Conservation (phyloP, 2,329 filamentous ascomycete species). For the Alternaria metachromatica region DNA sequence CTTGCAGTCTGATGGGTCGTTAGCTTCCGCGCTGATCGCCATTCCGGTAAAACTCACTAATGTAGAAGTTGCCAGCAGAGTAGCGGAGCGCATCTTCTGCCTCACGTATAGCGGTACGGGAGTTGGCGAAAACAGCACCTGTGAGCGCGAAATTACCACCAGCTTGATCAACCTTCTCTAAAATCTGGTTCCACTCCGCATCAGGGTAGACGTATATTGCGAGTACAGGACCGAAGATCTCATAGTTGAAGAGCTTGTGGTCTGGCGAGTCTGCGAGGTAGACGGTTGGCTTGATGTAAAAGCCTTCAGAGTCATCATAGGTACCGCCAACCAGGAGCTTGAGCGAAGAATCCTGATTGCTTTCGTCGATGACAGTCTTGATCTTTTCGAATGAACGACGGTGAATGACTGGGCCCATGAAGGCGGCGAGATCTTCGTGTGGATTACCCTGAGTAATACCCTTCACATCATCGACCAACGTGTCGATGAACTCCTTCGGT, state of each 20-base stretch:
- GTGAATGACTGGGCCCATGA: constrained; percentile 87
- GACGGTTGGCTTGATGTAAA: constrained; percentile 81
- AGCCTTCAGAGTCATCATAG: constrained; percentile 78
- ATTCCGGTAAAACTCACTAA: constrained; percentile 56
- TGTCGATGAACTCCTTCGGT: constrained; percentile 72
- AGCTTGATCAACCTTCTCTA: constrained; percentile 63
- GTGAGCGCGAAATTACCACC: constrained; percentile 78
- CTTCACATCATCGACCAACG: constrained; percentile 69
- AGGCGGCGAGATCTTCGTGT: constrained; percentile 69
- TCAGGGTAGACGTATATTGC: constrained; percentile 81
- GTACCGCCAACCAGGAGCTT: constrained; percentile 75
- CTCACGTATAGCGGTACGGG: constrained; percentile 67
- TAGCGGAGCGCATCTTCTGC: constrained; percentile 75
- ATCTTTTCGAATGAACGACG: constrained; percentile 79
- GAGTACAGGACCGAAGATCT: constrained; percentile 82
- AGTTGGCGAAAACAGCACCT: constrained; percentile 74
- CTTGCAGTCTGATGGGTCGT: constrained; percentile 28
- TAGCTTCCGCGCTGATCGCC: neutral
- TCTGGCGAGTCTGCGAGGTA: constrained; percentile 74
- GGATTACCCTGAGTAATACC: constrained; percentile 73
- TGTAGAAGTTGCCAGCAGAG: constrained; percentile 80
- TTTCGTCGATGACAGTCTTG: constrained; percentile 73
- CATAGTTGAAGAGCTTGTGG: constrained; percentile 75
- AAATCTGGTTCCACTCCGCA: constrained; percentile 59
- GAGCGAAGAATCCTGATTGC: constrained; percentile 74